Base-by-base conservation (phyloP, 2,329 filamentous ascomycete genomes). In the Trichoderma sp. region DNA sequence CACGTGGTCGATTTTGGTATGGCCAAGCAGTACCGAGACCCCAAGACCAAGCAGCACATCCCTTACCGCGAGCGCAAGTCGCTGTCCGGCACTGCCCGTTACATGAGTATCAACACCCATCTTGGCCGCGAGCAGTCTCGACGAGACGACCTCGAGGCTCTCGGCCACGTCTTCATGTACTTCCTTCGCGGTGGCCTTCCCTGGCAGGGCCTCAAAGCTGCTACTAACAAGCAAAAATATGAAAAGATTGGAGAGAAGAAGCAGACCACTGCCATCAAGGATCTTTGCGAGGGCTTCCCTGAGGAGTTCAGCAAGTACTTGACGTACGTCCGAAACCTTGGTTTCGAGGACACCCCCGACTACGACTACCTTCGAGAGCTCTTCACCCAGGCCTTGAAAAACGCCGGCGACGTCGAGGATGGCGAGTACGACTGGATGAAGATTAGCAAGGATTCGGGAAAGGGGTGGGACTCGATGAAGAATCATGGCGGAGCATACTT, bases 191-290 rank as follows among this genome's bases (percentile, higher is more conserved):
- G 89, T 56, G 88, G 87, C 8, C 82, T 91, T 65, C 89, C 89
- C 39, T 92, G 89, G 89, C 89, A 92, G 77, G 89, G 89, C 10
- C 82, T 92, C 71, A 91, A 91, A 82, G 89, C 89, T 78, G 89
- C 88, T 34, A 91, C 89, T 56, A 91, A 91, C 80, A 90, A 99
- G 88, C 95, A 99, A 79, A 99, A 99, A 83, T 99, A 99, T 79
- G 95, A 99, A 83, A 98, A 98, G 87, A 99, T 99, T 80, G 95
- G 95, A 54, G 94, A 99, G 85, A 98, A 99, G 90, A 99, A 99
- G 85, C 95, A 98, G 83, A 97, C 94, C 0, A 98, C 95, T 25
- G 88, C 89, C 5, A 96, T 99, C 83, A 97, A 97, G 83, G 95
- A 99, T 75, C 88, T 99, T 17, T 98, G 94, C 78, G 94, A 97